Evolutionary conservation across 2,329 filamentous ascomycete species (phyloP).

Genomic region (Botrytis fabae): DNA sequence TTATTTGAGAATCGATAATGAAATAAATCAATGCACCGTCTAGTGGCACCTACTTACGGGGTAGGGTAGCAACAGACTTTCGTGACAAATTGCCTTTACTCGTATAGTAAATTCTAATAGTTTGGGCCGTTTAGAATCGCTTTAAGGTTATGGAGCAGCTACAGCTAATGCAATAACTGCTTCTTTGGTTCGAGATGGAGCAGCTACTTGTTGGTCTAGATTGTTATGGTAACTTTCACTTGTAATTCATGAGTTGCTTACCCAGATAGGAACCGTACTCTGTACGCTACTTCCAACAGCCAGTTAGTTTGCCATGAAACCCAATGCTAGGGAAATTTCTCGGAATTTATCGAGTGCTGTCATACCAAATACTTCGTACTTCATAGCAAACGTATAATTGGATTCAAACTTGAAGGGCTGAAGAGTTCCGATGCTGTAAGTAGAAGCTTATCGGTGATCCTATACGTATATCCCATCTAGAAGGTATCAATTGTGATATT

Average conservation of each 20-base stretch:
- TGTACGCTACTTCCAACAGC: not conserved
- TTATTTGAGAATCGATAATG: not conserved
- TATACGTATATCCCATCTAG: not conserved
- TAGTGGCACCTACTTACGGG: not conserved
- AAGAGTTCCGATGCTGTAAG: not conserved
- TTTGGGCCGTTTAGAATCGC: not conserved
- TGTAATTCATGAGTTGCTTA: not conserved
- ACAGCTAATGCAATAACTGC: not conserved
- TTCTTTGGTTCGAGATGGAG: not conserved
- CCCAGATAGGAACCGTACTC: not conserved
- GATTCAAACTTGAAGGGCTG: not conserved
- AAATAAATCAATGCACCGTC: not conserved
- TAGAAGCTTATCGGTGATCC: not conserved
- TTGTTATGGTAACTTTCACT: not conserved
- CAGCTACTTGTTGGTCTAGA: not conserved
- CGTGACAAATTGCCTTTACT: not conserved
- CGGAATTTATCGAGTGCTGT: not conserved
- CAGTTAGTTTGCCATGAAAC: not conserved
- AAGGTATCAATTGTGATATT: not conserved
- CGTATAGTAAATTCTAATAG: not conserved
- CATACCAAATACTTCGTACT: not conserved
- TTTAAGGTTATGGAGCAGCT: not conserved
- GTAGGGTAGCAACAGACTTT: not conserved
- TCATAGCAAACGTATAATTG: not conserved
- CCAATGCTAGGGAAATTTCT: too few species aligned